These are phyloP conservation scores for Nemania sp. DNA, from an alignment of 2,329 filamentous ascomycete species.

Conservation along the genomic window DNA sequence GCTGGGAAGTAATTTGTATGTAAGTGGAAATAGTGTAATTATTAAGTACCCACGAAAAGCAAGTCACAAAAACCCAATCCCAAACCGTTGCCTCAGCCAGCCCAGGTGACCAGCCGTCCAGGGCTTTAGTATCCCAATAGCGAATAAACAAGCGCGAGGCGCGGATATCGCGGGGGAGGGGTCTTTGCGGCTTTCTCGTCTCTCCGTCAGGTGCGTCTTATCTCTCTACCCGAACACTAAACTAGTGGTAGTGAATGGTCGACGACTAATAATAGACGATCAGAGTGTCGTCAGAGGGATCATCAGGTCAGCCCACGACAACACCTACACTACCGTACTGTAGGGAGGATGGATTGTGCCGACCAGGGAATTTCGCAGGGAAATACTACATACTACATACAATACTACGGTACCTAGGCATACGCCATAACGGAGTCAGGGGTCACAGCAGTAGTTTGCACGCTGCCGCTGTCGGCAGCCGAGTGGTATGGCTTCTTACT, in stretches of 20 bases:
- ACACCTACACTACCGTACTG: too few species aligned
- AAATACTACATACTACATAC: too few species aligned
- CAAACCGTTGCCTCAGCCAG: background rate
- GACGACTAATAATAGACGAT: slow-evolving; percentile 25
- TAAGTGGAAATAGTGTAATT: too few species aligned
- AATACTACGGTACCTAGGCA: too few species aligned
- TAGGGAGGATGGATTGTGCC: too few species aligned
- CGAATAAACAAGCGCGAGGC: slow-evolving; percentile 21
- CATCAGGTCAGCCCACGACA: slow-evolving; percentile 10
- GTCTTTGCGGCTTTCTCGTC: background rate
- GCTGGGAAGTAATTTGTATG: too few species aligned
- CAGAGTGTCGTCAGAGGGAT: slow-evolving; percentile 9
- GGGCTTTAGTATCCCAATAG: background rate
- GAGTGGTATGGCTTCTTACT: slow-evolving; percentile 7
- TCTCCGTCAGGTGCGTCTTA: slow-evolving; percentile 2
- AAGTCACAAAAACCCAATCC: too few species aligned
- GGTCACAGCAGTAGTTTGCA: slow-evolving; percentile 15
- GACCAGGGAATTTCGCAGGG: too few species aligned
- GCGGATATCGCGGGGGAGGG: slow-evolving; percentile 18
- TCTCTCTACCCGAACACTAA: too few species aligned
- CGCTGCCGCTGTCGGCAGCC: slow-evolving; percentile 10
- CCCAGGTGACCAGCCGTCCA: background rate
- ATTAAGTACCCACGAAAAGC: background rate
- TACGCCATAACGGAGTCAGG: slow-evolving; percentile 1
- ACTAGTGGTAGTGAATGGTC: too few species aligned